These are phyloP conservation scores for Schizopora paradoxa DNA, from an alignment of 1,284 basidiomycete species.

Conservation along the genomic window DNA sequence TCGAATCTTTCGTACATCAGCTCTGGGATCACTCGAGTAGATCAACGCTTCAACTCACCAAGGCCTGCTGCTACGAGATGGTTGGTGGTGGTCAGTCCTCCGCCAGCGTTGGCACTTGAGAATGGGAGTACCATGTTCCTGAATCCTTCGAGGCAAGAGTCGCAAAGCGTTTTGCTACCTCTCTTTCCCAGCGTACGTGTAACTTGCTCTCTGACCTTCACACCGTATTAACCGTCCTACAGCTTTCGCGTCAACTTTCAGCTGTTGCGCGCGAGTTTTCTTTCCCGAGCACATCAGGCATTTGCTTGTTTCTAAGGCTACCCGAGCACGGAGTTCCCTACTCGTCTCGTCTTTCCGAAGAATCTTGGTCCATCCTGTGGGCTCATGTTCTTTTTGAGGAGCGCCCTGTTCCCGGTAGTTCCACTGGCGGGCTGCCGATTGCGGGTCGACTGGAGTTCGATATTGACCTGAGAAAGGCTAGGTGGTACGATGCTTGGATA, in stretches of 20 bases:
- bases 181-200: constrained; percentile 64
- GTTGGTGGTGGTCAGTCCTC: constrained; percentile 66
- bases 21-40: constrained; percentile 43
- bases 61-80: constrained; percentile 43
- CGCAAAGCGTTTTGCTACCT: constrained; percentile 69
- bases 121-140: constrained; percentile 54
- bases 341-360: constrained; percentile 70
- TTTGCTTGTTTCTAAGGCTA: constrained; percentile 68
- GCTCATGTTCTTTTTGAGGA: constrained; percentile 50
- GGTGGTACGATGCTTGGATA: constrained; percentile 71
- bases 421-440: constrained; percentile 44
- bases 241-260: constrained; percentile 70
- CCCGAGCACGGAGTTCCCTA: constrained; percentile 48
- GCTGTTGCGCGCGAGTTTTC: constrained; percentile 77
- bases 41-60: constrained; percentile 40
- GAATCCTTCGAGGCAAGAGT: constrained; percentile 54
- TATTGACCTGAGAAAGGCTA: constrained; percentile 62
- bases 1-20: constrained; percentile 55
- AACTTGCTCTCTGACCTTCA: constrained; percentile 2
- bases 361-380: constrained; percentile 71
- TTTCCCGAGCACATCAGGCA: constrained; percentile 66
- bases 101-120: constrained; percentile 50
- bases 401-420: constrained; percentile 25
- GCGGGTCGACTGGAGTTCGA: constrained; percentile 74
- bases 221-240: constrained; percentile 7